Evolutionary conservation across 371 early-diverging fungal genomes (phyloP).

Genomic region (Catenaria anguillulae): DNA sequence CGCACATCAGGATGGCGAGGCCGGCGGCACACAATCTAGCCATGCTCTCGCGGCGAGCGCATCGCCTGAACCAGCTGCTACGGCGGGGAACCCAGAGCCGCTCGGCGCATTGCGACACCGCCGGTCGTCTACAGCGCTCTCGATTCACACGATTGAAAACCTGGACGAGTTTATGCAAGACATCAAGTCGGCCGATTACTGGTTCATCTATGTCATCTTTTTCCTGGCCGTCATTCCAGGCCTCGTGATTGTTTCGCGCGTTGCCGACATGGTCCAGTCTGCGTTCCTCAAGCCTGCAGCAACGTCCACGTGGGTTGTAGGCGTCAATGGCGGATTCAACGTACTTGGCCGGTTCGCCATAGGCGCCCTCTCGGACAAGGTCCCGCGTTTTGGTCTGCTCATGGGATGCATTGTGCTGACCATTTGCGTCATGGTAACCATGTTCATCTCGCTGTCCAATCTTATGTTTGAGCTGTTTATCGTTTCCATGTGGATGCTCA

Average conservation of each 20-base stretch:
- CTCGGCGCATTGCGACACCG: neutral
- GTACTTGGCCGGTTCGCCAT: slow-evolving; percentile 20
- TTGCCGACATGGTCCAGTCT: slow-evolving; percentile 35
- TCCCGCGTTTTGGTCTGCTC: slow-evolving; percentile 21
- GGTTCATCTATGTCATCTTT: slow-evolving; percentile 33
- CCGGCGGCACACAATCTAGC: slow-evolving; percentile 2
- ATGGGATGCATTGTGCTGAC: slow-evolving; percentile 17
- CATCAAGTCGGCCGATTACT: slow-evolving; percentile 24
- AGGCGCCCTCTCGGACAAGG: slow-evolving; percentile 21
- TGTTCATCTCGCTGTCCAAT: slow-evolving; percentile 15
- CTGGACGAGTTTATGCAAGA: slow-evolving; percentile 21
- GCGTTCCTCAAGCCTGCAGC: slow-evolving; percentile 24
- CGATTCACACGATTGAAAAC: slow-evolving; percentile 26
- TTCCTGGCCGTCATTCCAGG: slow-evolving; percentile 27
- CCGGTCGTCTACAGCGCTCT: slow-evolving; percentile 8
- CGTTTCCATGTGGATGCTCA: slow-evolving; percentile 20
- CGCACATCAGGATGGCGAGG: slow-evolving; percentile 13
- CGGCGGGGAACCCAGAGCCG: slow-evolving; percentile 9
- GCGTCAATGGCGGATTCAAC: slow-evolving; percentile 24
- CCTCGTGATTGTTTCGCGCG: slow-evolving; percentile 33
- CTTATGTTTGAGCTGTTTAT: slow-evolving; percentile 18
- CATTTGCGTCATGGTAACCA: slow-evolving; percentile 16
- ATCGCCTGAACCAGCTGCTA: slow-evolving; percentile 5
- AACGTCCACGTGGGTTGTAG: slow-evolving; percentile 22
- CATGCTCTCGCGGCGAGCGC: neutral